phyloP scores from a whole-genome alignment of 2,329 filamentous ascomycete genomes.

The Colletotrichum noveboracense region DNA sequence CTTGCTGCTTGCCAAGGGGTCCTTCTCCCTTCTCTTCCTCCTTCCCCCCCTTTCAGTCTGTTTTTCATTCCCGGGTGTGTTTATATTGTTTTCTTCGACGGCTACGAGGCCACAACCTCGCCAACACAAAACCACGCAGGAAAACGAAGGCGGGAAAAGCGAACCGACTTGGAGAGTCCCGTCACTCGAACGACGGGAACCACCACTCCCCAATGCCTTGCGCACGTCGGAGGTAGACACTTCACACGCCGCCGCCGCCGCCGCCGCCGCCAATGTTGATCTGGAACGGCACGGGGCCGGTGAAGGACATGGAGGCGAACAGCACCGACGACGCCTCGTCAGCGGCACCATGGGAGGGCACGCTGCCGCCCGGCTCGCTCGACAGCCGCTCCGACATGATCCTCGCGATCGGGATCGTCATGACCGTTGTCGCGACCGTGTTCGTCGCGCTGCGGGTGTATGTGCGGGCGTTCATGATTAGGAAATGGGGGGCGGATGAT shows the following conservation, averaged over 20 bases:
- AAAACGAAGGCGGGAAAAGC: no score
- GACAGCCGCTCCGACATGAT: not conserved
- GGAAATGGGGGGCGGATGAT: constrained; percentile 31
- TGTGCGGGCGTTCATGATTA: constrained; percentile 27
- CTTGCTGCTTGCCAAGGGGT: not conserved
- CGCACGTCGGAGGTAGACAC: not conserved
- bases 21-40: not conserved
- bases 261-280: not conserved
- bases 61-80: not conserved
- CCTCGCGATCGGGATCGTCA: not conserved
- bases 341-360: not conserved
- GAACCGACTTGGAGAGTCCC: not conserved
- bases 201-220: not conserved
- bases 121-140: no score
- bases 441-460: constrained; percentile 20
- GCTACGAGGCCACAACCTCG: not conserved
- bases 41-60: not conserved
- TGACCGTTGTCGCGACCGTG: not conserved
- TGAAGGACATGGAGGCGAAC: not conserved
- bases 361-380: not conserved
- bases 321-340: not conserved
- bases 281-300: not conserved
- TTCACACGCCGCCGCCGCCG: not conserved
- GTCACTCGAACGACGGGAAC: not conserved
- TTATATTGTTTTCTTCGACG: not conserved